A percentile compares a stretch with the other conserved stretches of the same genome.
These are phyloP conservation scores for Raphidocelis subcapitata DNA, from an alignment of 139 green algal genomes.

Conservation along the genomic window DNA sequence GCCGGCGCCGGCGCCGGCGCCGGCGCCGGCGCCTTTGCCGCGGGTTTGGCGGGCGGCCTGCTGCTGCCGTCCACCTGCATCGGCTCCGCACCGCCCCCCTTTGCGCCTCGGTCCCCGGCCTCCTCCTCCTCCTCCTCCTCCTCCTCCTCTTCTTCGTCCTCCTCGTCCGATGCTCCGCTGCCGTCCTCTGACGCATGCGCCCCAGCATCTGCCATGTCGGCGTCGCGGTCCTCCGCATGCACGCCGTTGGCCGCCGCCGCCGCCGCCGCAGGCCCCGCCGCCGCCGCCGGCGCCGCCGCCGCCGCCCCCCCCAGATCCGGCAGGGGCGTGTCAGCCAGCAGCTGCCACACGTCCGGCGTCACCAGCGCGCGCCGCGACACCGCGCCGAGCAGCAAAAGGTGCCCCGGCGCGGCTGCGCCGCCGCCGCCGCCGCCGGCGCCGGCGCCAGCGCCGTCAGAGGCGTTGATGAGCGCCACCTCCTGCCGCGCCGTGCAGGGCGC, in stretches of 20 bases:
- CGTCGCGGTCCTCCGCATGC: not conserved
- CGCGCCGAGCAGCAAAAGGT: constrained; percentile 39
- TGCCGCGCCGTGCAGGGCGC: constrained; percentile 40
- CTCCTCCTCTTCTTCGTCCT: too few species aligned
- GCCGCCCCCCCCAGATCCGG: constrained; percentile 6
- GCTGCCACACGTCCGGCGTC: constrained; percentile 52
- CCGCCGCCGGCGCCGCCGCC: not conserved
- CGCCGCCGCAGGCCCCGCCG: constrained; percentile 1
- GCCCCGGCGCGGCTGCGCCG: not conserved
- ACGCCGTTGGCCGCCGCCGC: not conserved
- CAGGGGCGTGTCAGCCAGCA: constrained; percentile 35
- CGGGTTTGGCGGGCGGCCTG: too few species aligned
- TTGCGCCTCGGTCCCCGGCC: too few species aligned
- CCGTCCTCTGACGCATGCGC: too few species aligned
- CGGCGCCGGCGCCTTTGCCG: too few species aligned
- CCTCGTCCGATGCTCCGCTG: too few species aligned
- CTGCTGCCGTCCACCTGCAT: too few species aligned
- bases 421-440: too few species aligned
- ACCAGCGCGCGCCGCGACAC: constrained; percentile 47
- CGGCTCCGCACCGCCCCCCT: too few species aligned
- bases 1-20: too few species aligned
- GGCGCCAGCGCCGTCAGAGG: not conserved
- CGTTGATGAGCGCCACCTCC: constrained; percentile 49
- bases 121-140: too few species aligned
- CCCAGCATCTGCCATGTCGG: too few species aligned